phyloP scores from a whole-genome alignment of 139 green algal genomes.

The Tetradesmus obliquus region DNA sequence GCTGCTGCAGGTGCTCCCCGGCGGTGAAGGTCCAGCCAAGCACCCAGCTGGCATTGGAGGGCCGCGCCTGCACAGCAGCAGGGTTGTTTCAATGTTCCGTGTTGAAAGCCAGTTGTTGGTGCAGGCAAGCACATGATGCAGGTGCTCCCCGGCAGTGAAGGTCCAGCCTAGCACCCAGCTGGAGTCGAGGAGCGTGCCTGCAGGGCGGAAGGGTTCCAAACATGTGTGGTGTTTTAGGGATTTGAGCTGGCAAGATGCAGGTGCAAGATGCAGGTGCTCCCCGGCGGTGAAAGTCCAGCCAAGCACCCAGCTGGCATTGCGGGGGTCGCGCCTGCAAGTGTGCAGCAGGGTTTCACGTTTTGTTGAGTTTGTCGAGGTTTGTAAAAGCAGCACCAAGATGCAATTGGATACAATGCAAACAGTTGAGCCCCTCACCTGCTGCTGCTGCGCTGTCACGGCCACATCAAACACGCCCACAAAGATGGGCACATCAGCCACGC shows the following conservation, averaged over 20 bases:
- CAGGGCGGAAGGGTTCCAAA: too few species aligned
- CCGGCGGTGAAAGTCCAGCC: too few species aligned
- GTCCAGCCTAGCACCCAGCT: conserved; percentile 70
- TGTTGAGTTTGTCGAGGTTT: too few species aligned
- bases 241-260: too few species aligned
- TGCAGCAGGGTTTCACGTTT: too few species aligned
- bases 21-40: conserved; percentile 70
- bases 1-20: conserved; percentile 37
- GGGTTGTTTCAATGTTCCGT: neutral
- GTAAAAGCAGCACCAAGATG: too few species aligned
- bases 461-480: conserved; percentile 48
- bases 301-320: neutral
- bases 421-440: neutral
- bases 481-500: conserved; percentile 34
- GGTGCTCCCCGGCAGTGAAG: conserved; percentile 46
- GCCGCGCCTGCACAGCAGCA: conserved; percentile 10
- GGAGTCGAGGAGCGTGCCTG: too few species aligned
- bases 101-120: neutral
- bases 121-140: neutral
- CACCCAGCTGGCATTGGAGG: conserved; percentile 60
- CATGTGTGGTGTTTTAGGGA: too few species aligned
- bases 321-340: neutral
- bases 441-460: neutral
- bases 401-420: neutral
- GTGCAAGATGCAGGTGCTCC: too few species aligned